Evolutionary conservation across 495 filamentous ascomycete species (phyloP), one percentile per base, ranked within the genome.

Genomic region (Xylaria flabelliformis): DNA sequence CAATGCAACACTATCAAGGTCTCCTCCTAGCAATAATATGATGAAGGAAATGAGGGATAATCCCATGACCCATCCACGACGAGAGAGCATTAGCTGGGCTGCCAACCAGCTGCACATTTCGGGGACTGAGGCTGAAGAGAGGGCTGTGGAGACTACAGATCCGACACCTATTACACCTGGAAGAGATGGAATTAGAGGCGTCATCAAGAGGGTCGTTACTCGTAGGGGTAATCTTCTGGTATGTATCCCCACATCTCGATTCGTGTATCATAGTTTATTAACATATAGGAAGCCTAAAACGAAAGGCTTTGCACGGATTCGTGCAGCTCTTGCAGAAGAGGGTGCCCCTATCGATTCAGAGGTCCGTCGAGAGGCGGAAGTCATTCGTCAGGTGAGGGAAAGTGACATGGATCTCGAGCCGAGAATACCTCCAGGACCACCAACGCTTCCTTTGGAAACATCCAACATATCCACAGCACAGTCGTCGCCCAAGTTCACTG

Each of bases 371-470:
- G 96, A 99, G 84, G 94, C 95, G 15, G 94, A 98, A 82, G 94
- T 98, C 0, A 92, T 98, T 68, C 91, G 92, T 2, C 97, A 97
- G 80, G 95, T 97, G 42, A 92, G 93, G 21, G 95, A 98, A 80
- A 87, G 84, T 73, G 87, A 89, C 73, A 84, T 87, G 81, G 85
- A 87, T 39, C 78, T 87, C 32, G 86, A 85, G 63, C 81, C 80
- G 8, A 76, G 82, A 41, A 72, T 78, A 19, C 71, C 80, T 19
- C 69, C 74, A 0, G 65, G 67, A 3, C 65, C 66, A 17, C 70
- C 69, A 12, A n/a, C 70, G 2, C 70, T 73, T 13, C 36, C 74
- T 19, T 50, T 77, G 55, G 73, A 76, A 29, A 73, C 72, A 21
- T 63, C 74, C n/a, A 74, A 67, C 55, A 36, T 77, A 51, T 82